Evolutionary conservation across 2,329 filamentous ascomycete species (phyloP).

Genomic region (Ciborinia camelliae): DNA sequence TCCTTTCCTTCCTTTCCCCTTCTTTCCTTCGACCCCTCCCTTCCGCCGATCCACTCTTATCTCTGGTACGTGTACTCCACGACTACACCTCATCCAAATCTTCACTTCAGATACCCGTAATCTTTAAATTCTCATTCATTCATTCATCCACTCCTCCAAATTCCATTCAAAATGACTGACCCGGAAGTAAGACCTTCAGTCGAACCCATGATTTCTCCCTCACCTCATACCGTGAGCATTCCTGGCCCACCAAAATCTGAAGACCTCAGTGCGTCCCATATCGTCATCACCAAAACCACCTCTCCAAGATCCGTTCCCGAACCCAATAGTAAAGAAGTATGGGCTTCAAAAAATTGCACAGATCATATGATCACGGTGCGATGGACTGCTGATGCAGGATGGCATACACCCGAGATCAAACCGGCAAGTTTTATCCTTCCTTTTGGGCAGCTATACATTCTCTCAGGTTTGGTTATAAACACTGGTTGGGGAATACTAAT

Average conservation of each 20-base stretch:
- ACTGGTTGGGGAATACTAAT: background rate
- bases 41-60: background rate
- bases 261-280: slow-evolving; percentile 54
- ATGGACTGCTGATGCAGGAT: slow-evolving; percentile 65
- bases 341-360: slow-evolving; percentile 47
- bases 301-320: slow-evolving; percentile 48
- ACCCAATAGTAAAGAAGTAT: slow-evolving; percentile 21
- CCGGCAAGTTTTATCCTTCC: slow-evolving; percentile 56
- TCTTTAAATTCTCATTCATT: background rate
- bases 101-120: background rate
- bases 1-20: too few species aligned
- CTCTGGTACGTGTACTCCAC: too few species aligned
- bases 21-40: too few species aligned
- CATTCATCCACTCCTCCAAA: background rate
- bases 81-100: background rate
- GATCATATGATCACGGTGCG: slow-evolving; percentile 76
- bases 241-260: background rate
- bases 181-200: background rate
- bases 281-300: slow-evolving; percentile 50
- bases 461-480: background rate
- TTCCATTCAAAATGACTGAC: background rate
- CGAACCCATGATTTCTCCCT: background rate
- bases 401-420: slow-evolving; percentile 67
- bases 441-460: background rate
- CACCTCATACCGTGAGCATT: background rate